A percentile compares a stretch with the other conserved stretches of the same genome.
phyloP scores from a whole-genome alignment of 2,329 filamentous ascomycete species.

The Aspergillus costaricaensis region DNA sequence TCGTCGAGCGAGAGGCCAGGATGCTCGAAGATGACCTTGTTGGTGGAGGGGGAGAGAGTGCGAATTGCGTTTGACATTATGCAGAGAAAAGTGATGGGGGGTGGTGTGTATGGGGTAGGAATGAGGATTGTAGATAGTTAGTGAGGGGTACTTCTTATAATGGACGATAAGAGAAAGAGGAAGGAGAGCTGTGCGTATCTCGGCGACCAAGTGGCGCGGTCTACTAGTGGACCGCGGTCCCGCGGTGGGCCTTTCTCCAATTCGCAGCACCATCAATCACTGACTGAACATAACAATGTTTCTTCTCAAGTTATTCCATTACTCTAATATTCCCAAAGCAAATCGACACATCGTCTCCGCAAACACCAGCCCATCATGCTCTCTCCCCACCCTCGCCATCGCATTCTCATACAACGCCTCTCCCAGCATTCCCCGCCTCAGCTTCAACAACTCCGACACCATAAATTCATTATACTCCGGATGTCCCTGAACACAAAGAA shows the following conservation, averaged over 20 bases:
- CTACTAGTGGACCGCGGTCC: neutral
- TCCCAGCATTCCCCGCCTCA: slow-evolving; percentile 25
- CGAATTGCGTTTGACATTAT: slow-evolving; percentile 31
- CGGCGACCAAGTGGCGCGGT: neutral
- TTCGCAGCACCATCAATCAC: too few species aligned
- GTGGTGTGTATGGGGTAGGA: neutral
- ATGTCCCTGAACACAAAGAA: slow-evolving; percentile 53
- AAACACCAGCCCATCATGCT: slow-evolving; percentile 28
- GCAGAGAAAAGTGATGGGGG: neutral
- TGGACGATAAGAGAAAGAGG: neutral
- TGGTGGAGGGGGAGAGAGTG: slow-evolving; percentile 86
- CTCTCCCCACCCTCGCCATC: slow-evolving; percentile 19
- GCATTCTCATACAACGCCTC: slow-evolving; percentile 26
- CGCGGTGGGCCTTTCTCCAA: neutral
- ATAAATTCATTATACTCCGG: slow-evolving; percentile 47
- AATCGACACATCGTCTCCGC: slow-evolving; percentile 16
- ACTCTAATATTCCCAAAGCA: neutral
- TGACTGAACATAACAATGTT: too few species aligned
- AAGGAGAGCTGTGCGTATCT: neutral
- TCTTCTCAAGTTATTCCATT: neutral
- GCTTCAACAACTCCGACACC: slow-evolving; percentile 39
- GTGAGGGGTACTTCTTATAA: slow-evolving; percentile 2
- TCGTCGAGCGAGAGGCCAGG: slow-evolving; percentile 58
- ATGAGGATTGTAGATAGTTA: neutral
- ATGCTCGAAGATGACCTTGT: slow-evolving; percentile 77